Percentiles rank a stretch among this genome's conserved stretches.
These are phyloP conservation scores for Eucalyptus albens DNA, from an alignment of 345 rosid genomes.

Conservation along the genomic window DNA sequence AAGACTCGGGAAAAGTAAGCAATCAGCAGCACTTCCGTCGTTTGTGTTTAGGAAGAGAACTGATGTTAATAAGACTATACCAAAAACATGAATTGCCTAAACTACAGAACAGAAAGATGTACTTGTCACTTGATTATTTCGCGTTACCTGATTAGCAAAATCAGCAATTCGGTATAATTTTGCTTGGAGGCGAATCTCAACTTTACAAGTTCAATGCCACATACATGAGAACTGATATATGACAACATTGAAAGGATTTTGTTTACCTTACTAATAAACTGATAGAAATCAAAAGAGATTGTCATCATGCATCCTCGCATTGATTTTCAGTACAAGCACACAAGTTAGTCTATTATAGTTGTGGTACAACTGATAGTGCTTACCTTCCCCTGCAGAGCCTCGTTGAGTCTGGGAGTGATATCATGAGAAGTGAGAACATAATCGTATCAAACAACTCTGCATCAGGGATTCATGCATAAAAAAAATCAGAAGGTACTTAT, in stretches of 20 bases:
- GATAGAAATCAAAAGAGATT: not conserved
- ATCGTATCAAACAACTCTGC: not conserved
- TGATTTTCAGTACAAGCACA: not conserved
- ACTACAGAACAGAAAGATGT: not conserved
- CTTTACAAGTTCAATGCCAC: not conserved
- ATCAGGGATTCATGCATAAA: not conserved
- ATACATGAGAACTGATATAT: not conserved
- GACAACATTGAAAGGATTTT: not conserved
- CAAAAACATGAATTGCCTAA: not conserved
- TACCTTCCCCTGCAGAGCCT: not conserved
- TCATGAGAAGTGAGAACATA: not conserved
- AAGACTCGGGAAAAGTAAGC: not conserved
- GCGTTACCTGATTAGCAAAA: not conserved
- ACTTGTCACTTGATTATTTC: not conserved
- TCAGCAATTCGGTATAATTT: not conserved
- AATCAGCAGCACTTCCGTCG: not conserved
- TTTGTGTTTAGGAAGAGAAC: not conserved
- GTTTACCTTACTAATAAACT: not conserved
- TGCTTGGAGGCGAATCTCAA: not conserved
- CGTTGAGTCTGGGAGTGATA: not conserved
- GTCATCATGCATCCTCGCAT: not conserved
- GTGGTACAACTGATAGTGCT: rapidly evolving
- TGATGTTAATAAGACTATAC: not conserved
- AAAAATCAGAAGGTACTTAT: too few species aligned
- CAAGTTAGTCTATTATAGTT: not conserved